phyloP scores from a whole-genome alignment of 768 basidiomycete species.

The Grammothele lineata region DNA sequence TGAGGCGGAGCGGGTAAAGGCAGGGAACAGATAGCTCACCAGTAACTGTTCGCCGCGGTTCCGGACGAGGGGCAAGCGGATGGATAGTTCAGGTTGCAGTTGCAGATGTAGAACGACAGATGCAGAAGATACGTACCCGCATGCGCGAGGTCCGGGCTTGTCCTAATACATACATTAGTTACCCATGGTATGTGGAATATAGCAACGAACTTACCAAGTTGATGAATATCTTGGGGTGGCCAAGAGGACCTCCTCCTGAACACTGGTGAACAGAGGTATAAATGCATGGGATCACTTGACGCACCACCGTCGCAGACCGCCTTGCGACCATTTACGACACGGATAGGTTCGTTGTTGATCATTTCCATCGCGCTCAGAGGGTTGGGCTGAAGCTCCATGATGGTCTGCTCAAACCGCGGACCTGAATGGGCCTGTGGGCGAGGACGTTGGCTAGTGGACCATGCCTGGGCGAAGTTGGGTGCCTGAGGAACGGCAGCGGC shows the following conservation, averaged over 20 bases:
- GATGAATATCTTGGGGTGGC: slow-evolving; percentile 95
- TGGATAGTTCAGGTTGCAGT: not conserved
- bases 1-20: not conserved
- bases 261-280: not conserved
- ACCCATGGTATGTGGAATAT: slow-evolving; percentile 8
- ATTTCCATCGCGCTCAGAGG: slow-evolving; percentile 91
- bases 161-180: slow-evolving; percentile 58
- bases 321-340: slow-evolving; percentile 75
- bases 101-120: too few relatives aligned
- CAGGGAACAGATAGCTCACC: slow-evolving; percentile 23
- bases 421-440: slow-evolving; percentile 56
- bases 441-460: slow-evolving; percentile 80
- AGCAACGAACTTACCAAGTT: slow-evolving; percentile 66
- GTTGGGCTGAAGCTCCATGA: slow-evolving; percentile 82
- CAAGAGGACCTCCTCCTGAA: slow-evolving; percentile 87
- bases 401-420: slow-evolving; percentile 91
- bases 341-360: slow-evolving; percentile 80
- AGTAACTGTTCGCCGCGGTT: slow-evolving; percentile 33
- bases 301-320: slow-evolving; percentile 94
- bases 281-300: slow-evolving; percentile 25
- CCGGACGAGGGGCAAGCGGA: too few relatives aligned
- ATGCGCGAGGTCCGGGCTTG: slow-evolving; percentile 79
- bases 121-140: slow-evolving; percentile 66
- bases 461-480: slow-evolving; percentile 77
- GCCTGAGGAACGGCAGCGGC: slow-evolving; percentile 56